Evolutionary conservation across 1,284 basidiomycete species (phyloP), one percentile per base, ranked within the genome.

Genomic region (Leccinum laetum): DNA sequence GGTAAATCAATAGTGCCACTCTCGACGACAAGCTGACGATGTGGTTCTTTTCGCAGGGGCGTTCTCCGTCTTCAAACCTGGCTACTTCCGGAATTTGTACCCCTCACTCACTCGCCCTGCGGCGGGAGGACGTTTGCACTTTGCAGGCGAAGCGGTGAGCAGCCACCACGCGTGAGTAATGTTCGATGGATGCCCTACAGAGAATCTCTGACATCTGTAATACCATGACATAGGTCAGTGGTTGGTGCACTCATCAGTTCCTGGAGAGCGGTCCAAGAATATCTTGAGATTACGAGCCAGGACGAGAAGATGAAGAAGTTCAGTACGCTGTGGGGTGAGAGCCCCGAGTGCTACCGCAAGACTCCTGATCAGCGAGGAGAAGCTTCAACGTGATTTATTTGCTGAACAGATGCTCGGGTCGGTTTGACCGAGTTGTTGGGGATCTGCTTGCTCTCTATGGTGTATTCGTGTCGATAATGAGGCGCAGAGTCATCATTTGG

Each of bases 241-340:
- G 72, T 73, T 29, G 71, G 71, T 13, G 72, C 71, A 3, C 65
- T 72, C 11, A 69, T 74, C 24, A 72, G 71, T 16, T 62, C 72
- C 8, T 75, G 72, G 73, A 67, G 65, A 26, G 72, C 72, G 1
- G 71, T 73, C 5, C 63, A 67, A 10, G 63, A 68, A 32, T 75
- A 74, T 46, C 68, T 75, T 37, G 63, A 62, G 16, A 18, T 68
- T 4, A 70, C 66, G 0, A 53, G 39, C 1, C 71, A 75, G 18
- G 16, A 41, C 0, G 52, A 64, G 1, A 66, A 70, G 59, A 67
- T 67, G 1, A n/a, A 35, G 1, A 32, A 18, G 11, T 67, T 75
- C 65, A 64, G 49, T 41, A 21, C 1, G 26, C 16, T 69, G 0
- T 73, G 73, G 72, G 71, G 72, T 1, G 63, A 58, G 26, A 75